Percentiles rank a stretch among this genome's conserved stretches.
phyloP scores from a whole-genome alignment of 2,329 filamentous ascomycete species.

The Verticillium nonalfalfae region DNA sequence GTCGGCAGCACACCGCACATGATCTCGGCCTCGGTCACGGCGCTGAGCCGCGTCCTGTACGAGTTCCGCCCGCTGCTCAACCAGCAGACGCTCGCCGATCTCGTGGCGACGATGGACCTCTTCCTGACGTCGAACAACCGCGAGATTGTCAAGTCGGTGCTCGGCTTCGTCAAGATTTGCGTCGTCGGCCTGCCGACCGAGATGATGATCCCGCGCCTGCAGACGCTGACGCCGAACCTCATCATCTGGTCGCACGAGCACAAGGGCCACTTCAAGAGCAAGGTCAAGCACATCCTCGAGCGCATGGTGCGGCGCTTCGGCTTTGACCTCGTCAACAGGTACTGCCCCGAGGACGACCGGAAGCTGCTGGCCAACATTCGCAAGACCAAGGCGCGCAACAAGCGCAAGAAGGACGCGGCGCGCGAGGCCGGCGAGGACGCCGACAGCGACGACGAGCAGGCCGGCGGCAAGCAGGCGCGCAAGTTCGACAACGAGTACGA shows the following conservation, averaged over 20 bases:
- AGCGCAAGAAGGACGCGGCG: constrained; percentile 75
- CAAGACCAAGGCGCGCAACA: constrained; percentile 86
- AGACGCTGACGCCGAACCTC: constrained; percentile 76
- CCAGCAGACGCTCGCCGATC: constrained; percentile 65
- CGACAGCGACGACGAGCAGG: constrained; percentile 45
- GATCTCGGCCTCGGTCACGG: constrained; percentile 95
- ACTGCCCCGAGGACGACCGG: constrained; percentile 78
- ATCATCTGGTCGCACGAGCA: constrained; percentile 98
- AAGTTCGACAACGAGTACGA: constrained; percentile 92
- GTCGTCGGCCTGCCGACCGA: constrained; percentile 77
- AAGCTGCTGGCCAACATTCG: constrained; percentile 93
- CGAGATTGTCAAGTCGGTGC: constrained; percentile 89
- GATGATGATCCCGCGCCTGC: constrained; percentile 71
- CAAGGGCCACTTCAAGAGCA: constrained; percentile 92
- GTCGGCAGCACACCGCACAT: constrained; percentile 92
- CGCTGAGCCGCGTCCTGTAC: constrained; percentile 86
- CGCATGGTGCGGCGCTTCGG: constrained; percentile 90
- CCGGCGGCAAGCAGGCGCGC: constrained; percentile 38
- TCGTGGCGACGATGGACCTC: constrained; percentile 91
- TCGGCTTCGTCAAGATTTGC: constrained; percentile 96
- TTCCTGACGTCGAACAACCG: constrained; percentile 96
- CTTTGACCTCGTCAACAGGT: constrained; percentile 68
- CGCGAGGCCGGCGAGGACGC: constrained; percentile 53
- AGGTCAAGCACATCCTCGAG: constrained; percentile 97
- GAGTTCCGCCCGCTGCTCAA: constrained; percentile 73